phyloP scores from a whole-genome alignment of 2,329 filamentous ascomycete species.

The Tothia fuscella region DNA sequence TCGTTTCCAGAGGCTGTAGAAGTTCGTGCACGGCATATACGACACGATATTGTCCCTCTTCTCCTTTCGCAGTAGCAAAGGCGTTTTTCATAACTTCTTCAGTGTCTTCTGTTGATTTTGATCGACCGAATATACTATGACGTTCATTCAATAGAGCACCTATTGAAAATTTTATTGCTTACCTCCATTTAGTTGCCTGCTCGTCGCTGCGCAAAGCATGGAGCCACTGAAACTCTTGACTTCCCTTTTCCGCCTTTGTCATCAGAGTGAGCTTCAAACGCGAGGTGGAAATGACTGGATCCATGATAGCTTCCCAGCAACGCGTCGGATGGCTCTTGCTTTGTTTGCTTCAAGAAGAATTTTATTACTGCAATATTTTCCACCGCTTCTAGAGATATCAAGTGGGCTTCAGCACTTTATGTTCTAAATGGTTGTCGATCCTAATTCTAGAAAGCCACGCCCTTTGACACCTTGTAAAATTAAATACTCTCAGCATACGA shows the following conservation, averaged over 20 bases:
- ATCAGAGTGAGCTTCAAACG: conserved; percentile 23
- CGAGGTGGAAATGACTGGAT: conserved; percentile 18
- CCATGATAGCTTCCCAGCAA: too few relatives aligned
- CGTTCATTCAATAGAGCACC: conserved; percentile 1
- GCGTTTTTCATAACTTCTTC: conserved; percentile 15
- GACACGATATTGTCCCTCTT: conserved; percentile 15
- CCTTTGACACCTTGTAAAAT: too few relatives aligned
- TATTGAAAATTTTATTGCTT: conserved; percentile 10
- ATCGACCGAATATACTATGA: conserved; percentile 17
- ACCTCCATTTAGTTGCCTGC: conserved; percentile 23
- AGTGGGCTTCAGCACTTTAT: too few relatives aligned
- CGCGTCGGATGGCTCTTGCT: too few relatives aligned
- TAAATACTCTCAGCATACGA: too few relatives aligned
- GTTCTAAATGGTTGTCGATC: too few relatives aligned
- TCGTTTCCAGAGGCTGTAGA: conserved; percentile 10
- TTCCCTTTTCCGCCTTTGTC: conserved; percentile 19
- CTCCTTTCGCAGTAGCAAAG: conserved; percentile 14
- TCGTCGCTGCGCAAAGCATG: conserved; percentile 23
- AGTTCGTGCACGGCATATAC: conserved; percentile 20
- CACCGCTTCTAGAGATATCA: too few relatives aligned
- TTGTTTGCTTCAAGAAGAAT: too few relatives aligned
- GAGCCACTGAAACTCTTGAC: conserved; percentile 23
- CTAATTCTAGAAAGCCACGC: too few relatives aligned
- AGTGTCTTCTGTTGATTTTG: conserved; percentile 20
- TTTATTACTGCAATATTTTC: too few relatives aligned